phyloP scores from a whole-genome alignment of 1,284 basidiomycete genomes.

The Cronartium ribicola region DNA sequence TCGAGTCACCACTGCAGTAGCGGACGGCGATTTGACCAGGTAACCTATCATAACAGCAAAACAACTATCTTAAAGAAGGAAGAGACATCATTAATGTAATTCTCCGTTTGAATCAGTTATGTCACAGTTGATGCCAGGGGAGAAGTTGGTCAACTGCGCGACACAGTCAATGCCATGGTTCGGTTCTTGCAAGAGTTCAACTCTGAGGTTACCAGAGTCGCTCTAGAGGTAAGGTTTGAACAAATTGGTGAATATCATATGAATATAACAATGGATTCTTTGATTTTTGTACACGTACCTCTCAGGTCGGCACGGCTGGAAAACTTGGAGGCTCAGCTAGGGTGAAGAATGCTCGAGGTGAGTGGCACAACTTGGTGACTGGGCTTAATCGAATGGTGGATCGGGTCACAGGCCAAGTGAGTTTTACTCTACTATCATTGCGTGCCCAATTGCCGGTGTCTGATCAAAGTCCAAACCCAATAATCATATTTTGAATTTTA shows the following conservation, averaged over 20 bases:
- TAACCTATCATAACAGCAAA: background rate
- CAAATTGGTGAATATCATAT: background rate
- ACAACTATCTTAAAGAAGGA: background rate
- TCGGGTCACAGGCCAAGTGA: slow-evolving; percentile 39
- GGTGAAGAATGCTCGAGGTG: slow-evolving; percentile 86
- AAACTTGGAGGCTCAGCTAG: slow-evolving; percentile 89
- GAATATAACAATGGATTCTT: too few relatives aligned
- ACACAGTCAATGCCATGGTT: slow-evolving; percentile 42
- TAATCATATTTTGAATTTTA: background rate
- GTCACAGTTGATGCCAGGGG: slow-evolving; percentile 38
- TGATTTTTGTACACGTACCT: background rate
- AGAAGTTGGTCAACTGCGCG: slow-evolving; percentile 30
- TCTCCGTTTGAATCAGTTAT: slow-evolving; percentile 4
- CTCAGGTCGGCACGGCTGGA: slow-evolving; percentile 71
- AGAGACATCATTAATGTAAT: background rate
- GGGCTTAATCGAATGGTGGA: slow-evolving; percentile 41
- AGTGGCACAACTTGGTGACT: slow-evolving; percentile 63
- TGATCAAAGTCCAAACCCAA: background rate
- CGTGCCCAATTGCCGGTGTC: background rate
- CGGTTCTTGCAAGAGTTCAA: slow-evolving; percentile 38
- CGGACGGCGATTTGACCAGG: slow-evolving; percentile 41
- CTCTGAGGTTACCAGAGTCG: slow-evolving; percentile 38
- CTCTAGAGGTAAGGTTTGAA: slow-evolving; percentile 33
- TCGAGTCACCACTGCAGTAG: slow-evolving; percentile 34
- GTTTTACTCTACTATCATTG: background rate